phyloP scores from a whole-genome alignment of 1,284 basidiomycete genomes.

The Exsudoporus floridanus region DNA sequence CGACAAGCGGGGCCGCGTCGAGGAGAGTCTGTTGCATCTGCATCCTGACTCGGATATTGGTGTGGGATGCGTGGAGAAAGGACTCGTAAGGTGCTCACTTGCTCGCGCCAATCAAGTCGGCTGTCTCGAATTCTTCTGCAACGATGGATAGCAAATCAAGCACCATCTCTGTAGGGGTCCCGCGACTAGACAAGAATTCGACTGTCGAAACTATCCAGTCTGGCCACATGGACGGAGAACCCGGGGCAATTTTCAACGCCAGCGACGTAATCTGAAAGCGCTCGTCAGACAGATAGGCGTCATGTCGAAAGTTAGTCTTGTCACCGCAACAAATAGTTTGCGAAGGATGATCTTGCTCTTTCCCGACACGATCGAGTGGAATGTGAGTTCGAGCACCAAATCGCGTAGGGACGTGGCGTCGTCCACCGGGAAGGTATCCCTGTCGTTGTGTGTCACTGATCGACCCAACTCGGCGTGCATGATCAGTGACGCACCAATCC shows the following conservation, averaged over 20 bases:
- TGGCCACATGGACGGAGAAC: conserved; percentile 55
- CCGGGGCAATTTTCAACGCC: conserved; percentile 68
- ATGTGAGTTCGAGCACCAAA: conserved; percentile 62
- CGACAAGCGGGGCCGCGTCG: conserved; percentile 67
- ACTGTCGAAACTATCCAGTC: conserved; percentile 68
- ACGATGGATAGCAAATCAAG: conserved; percentile 83
- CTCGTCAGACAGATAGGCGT: background rate
- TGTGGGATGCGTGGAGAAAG: conserved; percentile 7
- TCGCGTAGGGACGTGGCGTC: conserved; percentile 55
- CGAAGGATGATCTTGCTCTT: conserved; percentile 71
- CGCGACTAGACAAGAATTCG: conserved; percentile 54
- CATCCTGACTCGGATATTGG: conserved; percentile 40
- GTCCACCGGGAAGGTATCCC: conserved; percentile 62
- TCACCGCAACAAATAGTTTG: conserved; percentile 83
- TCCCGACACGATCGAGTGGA: conserved; percentile 52
- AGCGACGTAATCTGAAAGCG: conserved; percentile 63
- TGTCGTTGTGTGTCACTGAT: conserved; percentile 30
- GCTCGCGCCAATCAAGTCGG: conserved; percentile 71
- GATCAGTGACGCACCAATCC: conserved; percentile 67
- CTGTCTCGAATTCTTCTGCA: conserved; percentile 75
- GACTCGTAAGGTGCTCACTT: conserved; percentile 51
- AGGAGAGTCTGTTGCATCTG: conserved; percentile 63
- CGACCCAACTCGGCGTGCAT: background rate
- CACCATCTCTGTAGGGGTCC: conserved; percentile 54
- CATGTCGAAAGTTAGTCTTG: conserved; percentile 14